Percentiles rank a stretch among this genome's conserved stretches.
phyloP scores from a whole-genome alignment of 495 filamentous ascomycete genomes.

The Bombardia bombarda region DNA sequence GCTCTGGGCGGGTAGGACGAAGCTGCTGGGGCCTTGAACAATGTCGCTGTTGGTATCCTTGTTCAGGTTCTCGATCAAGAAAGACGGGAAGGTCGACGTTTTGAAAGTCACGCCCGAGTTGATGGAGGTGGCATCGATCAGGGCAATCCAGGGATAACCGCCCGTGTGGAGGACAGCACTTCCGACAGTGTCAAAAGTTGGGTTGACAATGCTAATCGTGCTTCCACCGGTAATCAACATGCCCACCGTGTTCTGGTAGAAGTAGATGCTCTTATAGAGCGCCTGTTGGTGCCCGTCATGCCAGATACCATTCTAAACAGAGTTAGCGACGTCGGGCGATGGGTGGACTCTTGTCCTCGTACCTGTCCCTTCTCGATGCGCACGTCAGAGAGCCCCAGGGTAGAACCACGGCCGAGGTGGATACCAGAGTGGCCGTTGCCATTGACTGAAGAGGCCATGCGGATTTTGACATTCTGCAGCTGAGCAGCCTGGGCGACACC shows the following conservation, averaged over 20 bases:
- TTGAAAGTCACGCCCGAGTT: constrained; percentile 32
- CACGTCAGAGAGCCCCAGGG: constrained; percentile 27
- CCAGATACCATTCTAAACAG: constrained; percentile 36
- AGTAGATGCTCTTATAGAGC: constrained; percentile 57
- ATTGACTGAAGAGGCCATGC: constrained; percentile 40
- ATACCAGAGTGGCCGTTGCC: constrained; percentile 54
- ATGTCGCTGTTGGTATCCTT: constrained; percentile 28
- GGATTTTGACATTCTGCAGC: constrained; percentile 61
- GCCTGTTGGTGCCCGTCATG: constrained; percentile 64
- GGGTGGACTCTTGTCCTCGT: too few species aligned
- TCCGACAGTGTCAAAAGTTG: constrained; percentile 45
- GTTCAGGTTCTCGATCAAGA: constrained; percentile 35
- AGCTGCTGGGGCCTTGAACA: constrained; percentile 20
- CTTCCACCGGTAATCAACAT: constrained; percentile 57
- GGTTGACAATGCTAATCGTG: constrained; percentile 40
- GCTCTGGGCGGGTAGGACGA: constrained; percentile 13
- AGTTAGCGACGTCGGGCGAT: too few species aligned
- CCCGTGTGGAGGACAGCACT: constrained; percentile 50
- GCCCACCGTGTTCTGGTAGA: constrained; percentile 47
- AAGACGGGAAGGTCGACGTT: constrained; percentile 28
- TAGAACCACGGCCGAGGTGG: constrained; percentile 47
- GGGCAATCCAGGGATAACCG: constrained; percentile 30
- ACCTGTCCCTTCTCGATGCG: constrained; percentile 30
- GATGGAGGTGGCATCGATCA: constrained; percentile 31
- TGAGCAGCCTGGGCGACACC: constrained; percentile 59